Base-by-base conservation (phyloP, 2,329 filamentous ascomycete genomes). In the Verticillium longisporum region DNA sequence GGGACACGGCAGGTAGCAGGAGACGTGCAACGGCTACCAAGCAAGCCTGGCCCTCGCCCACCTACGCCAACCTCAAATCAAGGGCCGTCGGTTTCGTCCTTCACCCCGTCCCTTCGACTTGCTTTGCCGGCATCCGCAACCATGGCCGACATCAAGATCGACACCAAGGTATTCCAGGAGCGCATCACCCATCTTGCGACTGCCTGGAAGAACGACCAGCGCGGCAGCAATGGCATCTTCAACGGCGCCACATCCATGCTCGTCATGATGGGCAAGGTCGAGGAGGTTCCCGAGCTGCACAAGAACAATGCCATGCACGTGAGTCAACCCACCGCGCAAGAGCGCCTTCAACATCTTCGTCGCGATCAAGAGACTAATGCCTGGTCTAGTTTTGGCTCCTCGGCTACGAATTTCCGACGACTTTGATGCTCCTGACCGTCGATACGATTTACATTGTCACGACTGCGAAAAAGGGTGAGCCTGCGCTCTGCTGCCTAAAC, bases 291-390 rank as follows among this genome's bases (percentile, higher is more conserved):
- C 65, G 88, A 89, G 69, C 97, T 96, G 70, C 88, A 94, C 77
- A 99, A 99, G 82, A 96, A 93, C 71, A 97, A 97, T 75, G 92
- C 95, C 26, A 89, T 97, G 77, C 95, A 98, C 80, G 92, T 96
- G 82, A 73, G 89, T 80, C 60, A 66, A 65, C 55, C 53, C 33
- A 26, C 45, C 18, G 3, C 45, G 18, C 45, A 18, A 21, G 7
- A 11, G 45, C 18, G 13, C 13, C 18, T 9, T 53, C 45, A 11
- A 10, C 13, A 18, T 10, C 14, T 60, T 33, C 63, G 61, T 31
- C 63, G 57, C 57, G 45, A 14, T 59, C 55, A 31, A 45, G 18
- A 10, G 21, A 31, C 18, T 53, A 11, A 21, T 21, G 18, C 5
- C 13, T 11, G 45, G 11, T n/a, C 4, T 74, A 97, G 93, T 96